A percentile compares a stretch with the other conserved stretches of the same genome.
These are phyloP conservation scores for Xylaria sp. DNA, from an alignment of 2,329 filamentous ascomycete species.

Conservation along the genomic window DNA sequence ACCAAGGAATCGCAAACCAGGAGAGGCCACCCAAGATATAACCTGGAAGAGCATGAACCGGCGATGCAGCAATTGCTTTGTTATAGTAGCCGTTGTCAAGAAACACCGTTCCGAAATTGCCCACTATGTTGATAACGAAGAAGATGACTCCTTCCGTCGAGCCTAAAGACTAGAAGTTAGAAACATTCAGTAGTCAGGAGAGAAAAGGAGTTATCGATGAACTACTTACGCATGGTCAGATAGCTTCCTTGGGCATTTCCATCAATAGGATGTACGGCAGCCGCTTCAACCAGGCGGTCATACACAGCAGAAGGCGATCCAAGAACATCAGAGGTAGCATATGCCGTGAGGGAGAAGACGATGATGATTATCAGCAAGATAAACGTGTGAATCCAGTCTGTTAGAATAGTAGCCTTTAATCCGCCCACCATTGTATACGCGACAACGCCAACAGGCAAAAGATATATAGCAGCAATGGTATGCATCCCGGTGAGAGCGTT, in stretches of 20 bases:
- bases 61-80: slow-evolving; percentile 89
- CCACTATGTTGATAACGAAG: slow-evolving; percentile 90
- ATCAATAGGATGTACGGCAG: slow-evolving; percentile 75
- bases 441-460: slow-evolving; percentile 82
- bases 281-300: slow-evolving; percentile 77
- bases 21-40: slow-evolving; percentile 87
- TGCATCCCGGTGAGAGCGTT: slow-evolving; percentile 76
- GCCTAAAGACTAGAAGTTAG: slow-evolving; percentile 26
- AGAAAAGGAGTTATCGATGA: no score
- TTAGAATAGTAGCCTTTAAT: slow-evolving; percentile 83
- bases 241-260: slow-evolving; percentile 87
- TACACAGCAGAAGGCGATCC: slow-evolving; percentile 83
- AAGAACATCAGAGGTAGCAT: slow-evolving; percentile 75
- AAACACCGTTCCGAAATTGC: slow-evolving; percentile 87
- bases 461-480: slow-evolving; percentile 83
- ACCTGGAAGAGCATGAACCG: slow-evolving; percentile 85
- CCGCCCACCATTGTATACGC: slow-evolving; percentile 71
- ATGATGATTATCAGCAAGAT: slow-evolving; percentile 86
- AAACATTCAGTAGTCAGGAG: no score
- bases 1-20: slow-evolving; percentile 95
- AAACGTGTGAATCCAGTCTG: slow-evolving; percentile 88
- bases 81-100: slow-evolving; percentile 91
- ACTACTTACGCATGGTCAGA: slow-evolving; percentile 75
- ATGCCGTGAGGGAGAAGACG: slow-evolving; percentile 83
- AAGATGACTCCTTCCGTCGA: slow-evolving; percentile 85